Evolutionary conservation across 2,329 filamentous ascomycete species (phyloP), one percentile per base, ranked within the genome.

Genomic region (Sclerotinia spermophila): DNA sequence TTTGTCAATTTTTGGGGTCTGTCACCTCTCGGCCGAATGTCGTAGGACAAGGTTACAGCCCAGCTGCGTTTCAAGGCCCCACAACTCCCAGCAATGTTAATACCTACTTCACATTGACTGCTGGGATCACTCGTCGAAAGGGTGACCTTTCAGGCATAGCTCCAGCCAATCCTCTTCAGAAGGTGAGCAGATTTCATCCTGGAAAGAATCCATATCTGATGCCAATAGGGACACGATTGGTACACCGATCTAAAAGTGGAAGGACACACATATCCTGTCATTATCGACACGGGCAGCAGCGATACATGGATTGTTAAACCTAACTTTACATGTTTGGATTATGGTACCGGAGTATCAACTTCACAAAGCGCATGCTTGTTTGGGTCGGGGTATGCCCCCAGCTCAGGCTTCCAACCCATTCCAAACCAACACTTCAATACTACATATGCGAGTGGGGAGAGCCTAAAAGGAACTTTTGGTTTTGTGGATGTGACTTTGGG

Each of bases 211-310:
- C 55, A 48, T 40, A 13, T 61, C 66, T 61, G 66, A 68, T 21
- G 3, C 13, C n/a, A 24, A n/a, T 48, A 68, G 66, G 66, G 66
- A 42, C 24, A 45, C 35, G 40, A 30, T 35, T 68, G 55, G 35
- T 68, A 61, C 8, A 61, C 71, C 15, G 45, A 70, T 21, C 33
- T 74, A 7, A 70, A 27, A 38, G 62, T 73, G 38, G 67, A 67
- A 15, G 67, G 45, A 8, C 30, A 71, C 21, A 64, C 65, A 61
- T 71, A 67, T 51, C 40, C 53, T 48, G 24, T 71, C 1, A 77
- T 83, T 13, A 76, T 85, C 61, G 83, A 85, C 71, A 85, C 83
- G 3, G 84, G 83, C 17, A 83, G 82, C 69, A 82, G 80, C 66
- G 84, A 85, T 69, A 84, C 82, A 1, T 85, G 83, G 81, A 75